Percentiles rank a stretch among this genome's conserved stretches.
Evolutionary conservation across 345 rosid genomes (phyloP).

Genomic region (Cardamine resedifolia): DNA sequence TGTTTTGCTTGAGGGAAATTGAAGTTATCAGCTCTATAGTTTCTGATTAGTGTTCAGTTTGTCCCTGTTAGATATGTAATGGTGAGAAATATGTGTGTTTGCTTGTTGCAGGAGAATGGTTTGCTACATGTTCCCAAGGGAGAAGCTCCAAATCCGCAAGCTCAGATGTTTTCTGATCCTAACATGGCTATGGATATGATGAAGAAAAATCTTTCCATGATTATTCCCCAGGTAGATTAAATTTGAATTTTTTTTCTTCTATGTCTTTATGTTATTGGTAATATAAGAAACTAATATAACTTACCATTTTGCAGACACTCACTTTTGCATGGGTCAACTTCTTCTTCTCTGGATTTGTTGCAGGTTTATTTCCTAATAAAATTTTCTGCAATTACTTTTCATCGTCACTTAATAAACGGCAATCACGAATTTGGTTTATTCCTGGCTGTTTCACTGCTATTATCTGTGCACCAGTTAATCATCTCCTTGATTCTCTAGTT

Average conservation of each 20-base stretch:
- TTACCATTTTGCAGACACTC: conserved; percentile 66
- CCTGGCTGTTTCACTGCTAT: neutral
- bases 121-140: conserved; percentile 84
- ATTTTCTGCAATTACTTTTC: neutral
- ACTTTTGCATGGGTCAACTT: conserved; percentile 99
- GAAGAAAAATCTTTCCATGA: conserved; percentile 99
- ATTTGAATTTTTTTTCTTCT: neutral
- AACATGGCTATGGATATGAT: conserved; percentile 99
- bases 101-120: conserved; percentile 75
- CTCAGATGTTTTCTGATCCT: conserved; percentile 99
- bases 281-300: conserved; percentile 28
- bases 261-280: conserved; percentile 7
- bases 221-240: conserved; percentile 86
- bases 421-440: neutral
- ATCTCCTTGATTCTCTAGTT: neutral
- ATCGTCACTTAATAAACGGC: neutral
- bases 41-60: neutral
- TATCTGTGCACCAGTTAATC: neutral
- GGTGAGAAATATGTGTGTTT: conserved; percentile 11
- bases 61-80: neutral
- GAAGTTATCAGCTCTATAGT: neutral
- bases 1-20: neutral
- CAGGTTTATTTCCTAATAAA: conserved; percentile 50
- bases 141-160: conserved; percentile 80
- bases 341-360: conserved; percentile 99